Percentiles rank a stretch among this genome's conserved stretches.
These are phyloP conservation scores for Hypoxylon sp. DNA, from an alignment of 2,329 filamentous ascomycete genomes.

Conservation along the genomic window DNA sequence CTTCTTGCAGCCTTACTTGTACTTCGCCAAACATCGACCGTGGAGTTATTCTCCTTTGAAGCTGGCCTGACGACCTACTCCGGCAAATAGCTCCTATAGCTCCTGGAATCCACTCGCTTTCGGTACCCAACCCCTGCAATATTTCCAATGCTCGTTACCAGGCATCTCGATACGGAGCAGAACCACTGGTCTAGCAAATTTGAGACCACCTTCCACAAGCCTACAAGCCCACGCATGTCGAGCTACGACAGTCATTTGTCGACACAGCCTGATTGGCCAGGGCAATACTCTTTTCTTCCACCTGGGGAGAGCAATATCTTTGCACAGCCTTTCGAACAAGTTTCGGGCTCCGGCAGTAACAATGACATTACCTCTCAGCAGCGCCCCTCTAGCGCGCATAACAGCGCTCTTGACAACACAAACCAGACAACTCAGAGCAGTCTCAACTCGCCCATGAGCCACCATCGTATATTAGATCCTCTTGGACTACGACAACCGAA, in stretches of 20 bases:
- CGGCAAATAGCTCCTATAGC: conserved; percentile 38
- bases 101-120: conserved; percentile 34
- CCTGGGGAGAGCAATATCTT: conserved; percentile 63
- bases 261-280: conserved; percentile 71
- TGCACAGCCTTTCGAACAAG: conserved; percentile 62
- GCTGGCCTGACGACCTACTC: conserved; percentile 24
- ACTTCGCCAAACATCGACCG: conserved; percentile 20
- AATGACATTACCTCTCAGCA: conserved; percentile 56
- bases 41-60: conserved; percentile 26
- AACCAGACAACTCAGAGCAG: conserved; percentile 65
- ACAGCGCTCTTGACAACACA: conserved; percentile 71
- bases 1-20: conserved; percentile 23
- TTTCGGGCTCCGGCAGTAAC: conserved; percentile 55
- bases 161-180: conserved; percentile 67
- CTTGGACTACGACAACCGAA: conserved; percentile 61
- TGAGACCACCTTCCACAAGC: conserved; percentile 62
- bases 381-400: conserved; percentile 56
- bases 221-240: conserved; percentile 70
- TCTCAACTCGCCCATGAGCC: conserved; percentile 55
- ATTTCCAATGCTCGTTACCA: conserved; percentile 70
- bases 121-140: conserved; percentile 43
- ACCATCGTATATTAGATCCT: conserved; percentile 58
- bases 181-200: conserved; percentile 70
- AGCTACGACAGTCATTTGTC: conserved; percentile 68
- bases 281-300: conserved; percentile 67